Percentiles rank a stretch among this genome's conserved stretches.
Conservation (phyloP, 139 green algal genomes). For the Tetraselmis chui region DNA sequence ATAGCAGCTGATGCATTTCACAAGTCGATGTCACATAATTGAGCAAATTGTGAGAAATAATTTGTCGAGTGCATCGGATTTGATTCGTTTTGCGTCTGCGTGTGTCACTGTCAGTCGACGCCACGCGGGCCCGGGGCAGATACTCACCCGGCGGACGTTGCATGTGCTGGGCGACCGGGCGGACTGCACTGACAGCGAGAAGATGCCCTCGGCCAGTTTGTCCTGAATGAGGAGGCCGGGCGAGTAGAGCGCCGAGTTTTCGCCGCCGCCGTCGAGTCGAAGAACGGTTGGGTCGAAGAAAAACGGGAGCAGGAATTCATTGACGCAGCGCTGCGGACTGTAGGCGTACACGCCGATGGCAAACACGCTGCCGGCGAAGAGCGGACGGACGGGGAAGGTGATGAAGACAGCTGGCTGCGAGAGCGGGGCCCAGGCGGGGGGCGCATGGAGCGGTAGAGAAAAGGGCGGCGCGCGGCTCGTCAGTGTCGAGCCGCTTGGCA, state of each 20-base stretch:
- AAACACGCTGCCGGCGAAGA: neutral
- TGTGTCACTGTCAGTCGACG: no score
- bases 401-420: neutral
- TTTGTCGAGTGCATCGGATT: no score
- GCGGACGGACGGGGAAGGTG: neutral
- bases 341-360: neutral
- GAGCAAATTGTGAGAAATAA: no score
- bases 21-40: no score
- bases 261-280: neutral
- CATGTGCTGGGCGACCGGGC: neutral
- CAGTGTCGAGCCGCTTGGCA: neutral
- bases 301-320: neutral
- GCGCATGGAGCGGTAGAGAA: neutral
- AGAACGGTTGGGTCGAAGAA: neutral
- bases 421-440: neutral
- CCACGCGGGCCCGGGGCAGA: no score
- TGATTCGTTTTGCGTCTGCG: no score
- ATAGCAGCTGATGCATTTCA: no score
- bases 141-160: neutral
- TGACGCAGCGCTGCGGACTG: neutral
- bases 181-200: neutral
- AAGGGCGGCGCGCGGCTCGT: neutral
- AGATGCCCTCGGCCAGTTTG: neutral
- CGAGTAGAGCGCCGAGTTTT: neutral
- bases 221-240: neutral